Base-by-base conservation (phyloP, 441 rosid genomes). In the Flueggea neowawraea region DNA sequence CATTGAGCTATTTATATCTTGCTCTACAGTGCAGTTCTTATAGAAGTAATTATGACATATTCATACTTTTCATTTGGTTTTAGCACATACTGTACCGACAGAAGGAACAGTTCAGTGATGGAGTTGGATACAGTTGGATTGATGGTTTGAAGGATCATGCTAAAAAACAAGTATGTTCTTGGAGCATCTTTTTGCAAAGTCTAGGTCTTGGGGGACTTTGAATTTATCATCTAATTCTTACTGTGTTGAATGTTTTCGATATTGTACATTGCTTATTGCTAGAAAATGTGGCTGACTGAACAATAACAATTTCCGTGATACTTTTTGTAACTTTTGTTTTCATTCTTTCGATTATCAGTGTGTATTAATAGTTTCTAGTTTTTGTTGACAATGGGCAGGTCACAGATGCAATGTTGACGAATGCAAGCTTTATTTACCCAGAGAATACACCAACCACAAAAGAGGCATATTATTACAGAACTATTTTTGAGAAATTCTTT, bases 51-150 rank as follows among this genome's bases (percentile, higher is more conserved):
- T 57, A 28, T 45, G 52, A 52, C 62, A 14, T 10, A 31, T 59
- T 13, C 16, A 33, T 59, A 52, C 54, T 52, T 55, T 12, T 54
- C 45, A 31, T 47, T 13, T 71, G 60, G 71, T 72, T 77, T 69
- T 70, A 90, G 96, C 95, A 85, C 84, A 93, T 93, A 73, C 59
- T 93, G 17, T 90, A 86, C 78, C 77, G 98, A 77, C 98, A 93
- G 80, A 90, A 93, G 74, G 98, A 93, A 73, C 98, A 93, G 66
- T 93, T 90, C 81, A 90, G 98, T 65, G 98, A 93, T 73, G 98
- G 98, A 75, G 97, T 93, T 67, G 98, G 98, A 13, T 90, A 93
- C 77, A 86, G 95, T 55, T 93, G 98, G 97, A 93, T 93, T 78
- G 98, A 93, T 75, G 92, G 98, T 63, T 62, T 93, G 75, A 90